These are phyloP conservation scores for Hypoxylon sp. DNA, from an alignment of 2,329 filamentous ascomycete genomes.

Conservation along the genomic window DNA sequence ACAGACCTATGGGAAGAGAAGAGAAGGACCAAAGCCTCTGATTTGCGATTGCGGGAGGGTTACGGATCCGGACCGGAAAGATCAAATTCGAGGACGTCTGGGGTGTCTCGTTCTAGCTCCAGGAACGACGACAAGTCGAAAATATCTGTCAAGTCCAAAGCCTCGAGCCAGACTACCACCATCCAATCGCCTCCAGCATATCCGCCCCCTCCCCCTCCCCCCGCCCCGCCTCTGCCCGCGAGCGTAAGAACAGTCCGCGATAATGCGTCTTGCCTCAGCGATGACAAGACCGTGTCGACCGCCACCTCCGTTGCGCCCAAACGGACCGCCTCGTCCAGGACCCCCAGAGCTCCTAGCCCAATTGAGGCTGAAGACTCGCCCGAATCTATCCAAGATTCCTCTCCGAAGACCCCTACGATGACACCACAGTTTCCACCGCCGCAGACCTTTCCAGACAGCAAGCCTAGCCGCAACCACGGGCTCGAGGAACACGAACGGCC, in stretches of 20 bases:
- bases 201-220: constrained; percentile 46
- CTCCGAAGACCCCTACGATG: constrained; percentile 68
- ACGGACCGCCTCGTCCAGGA: constrained; percentile 45
- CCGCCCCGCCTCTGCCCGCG: constrained; percentile 45
- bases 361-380: constrained; percentile 60
- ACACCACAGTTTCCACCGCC: constrained; percentile 59
- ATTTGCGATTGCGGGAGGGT: constrained; percentile 50
- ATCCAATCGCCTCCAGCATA: constrained; percentile 49
- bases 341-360: constrained; percentile 42
- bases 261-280: constrained; percentile 44
- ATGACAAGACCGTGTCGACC: constrained; percentile 44
- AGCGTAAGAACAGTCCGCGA: constrained; percentile 40
- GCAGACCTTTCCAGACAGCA: constrained; percentile 52
- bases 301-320: constrained; percentile 49
- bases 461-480: constrained; percentile 47
- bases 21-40: constrained; percentile 48
- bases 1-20: constrained; percentile 64
- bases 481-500: constrained; percentile 51
- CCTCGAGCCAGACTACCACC: constrained; percentile 66
- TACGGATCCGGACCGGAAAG: constrained; percentile 46
- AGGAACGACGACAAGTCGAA: constrained; percentile 60
- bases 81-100: constrained; percentile 56
- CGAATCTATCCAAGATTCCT: constrained; percentile 60
- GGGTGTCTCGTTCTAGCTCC: constrained; percentile 54
- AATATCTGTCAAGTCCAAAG: constrained; percentile 61